Evolutionary conservation across 768 basidiomycete genomes (phyloP), one percentile per base, ranked within the genome.

Genomic region (Guyanaporus albipodus): DNA sequence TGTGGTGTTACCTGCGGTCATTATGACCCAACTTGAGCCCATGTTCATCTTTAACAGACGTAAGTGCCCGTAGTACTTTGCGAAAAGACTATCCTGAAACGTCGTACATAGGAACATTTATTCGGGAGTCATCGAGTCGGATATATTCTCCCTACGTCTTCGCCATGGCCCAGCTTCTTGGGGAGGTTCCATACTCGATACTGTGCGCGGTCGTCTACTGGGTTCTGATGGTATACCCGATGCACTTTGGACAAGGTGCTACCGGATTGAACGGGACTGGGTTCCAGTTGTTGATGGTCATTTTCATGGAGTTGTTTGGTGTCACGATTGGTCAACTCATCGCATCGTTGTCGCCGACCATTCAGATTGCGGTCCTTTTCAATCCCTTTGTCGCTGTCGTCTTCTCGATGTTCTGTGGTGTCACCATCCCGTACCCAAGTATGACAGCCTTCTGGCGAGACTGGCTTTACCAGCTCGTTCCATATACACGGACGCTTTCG

Each of bases 61-160:
- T 67, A 53, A 58, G 58, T 57, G 2, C 17, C 17, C 71, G 0
- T 41, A 57, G 70, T 57, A 66, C 60, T 64, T 45, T 7, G 31
- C 14, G 10, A 17, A 3, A 2, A 11, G 4, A 0, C 12, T 4
- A 14, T 31, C 6, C 37, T 53, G 12, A 54, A 28, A 11, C 6
- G 4, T 29, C n/a, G 12, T 45, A 26, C 9, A 27, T 34, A 72
- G 71, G 63, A 17, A 67, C 66, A 31, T 74, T 73, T 53, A 67
- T 73, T 19, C 57, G 64, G 51, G 90, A 92, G 68, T 76, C 87
- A 0, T 87, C 84, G 2, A 87, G 86, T 67, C 79, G 86, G 49
- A 92, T 93, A 59, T 93, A 93, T 67, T 87, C 84, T 0, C 83
- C 88, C 0, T 83, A 82, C 47, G 87, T 91, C 18, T 94, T 94